Evolutionary conservation across 306 rosid species (phyloP), one percentile per base, ranked within the genome.

Genomic region (Cicer pinnatifidum): DNA sequence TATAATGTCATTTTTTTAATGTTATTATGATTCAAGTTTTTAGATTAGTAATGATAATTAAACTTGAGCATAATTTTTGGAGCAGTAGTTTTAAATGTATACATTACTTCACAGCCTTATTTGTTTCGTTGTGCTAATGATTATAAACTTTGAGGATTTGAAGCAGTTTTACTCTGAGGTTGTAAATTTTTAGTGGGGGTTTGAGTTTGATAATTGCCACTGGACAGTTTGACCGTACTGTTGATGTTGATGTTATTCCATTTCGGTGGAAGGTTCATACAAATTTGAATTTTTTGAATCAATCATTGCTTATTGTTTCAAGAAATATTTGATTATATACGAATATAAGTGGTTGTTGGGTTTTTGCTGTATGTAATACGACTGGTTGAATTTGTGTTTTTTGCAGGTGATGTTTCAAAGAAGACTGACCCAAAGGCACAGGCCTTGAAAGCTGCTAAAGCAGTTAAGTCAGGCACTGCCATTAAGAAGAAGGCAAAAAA

Each of bases 391-490:
- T n/a, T 13, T 16, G 54, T 38, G 6, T 51, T 76, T 59, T 10
- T 2, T 76, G 53, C 81, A 91, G 95, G 9, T 80, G 89, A 89
- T 70, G 45, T 79, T 74, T 65, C 86, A 5, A 87, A 87, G 78
- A 87, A 85, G 84, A 59, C 58, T 16, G 89, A 85, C 75, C 80
- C 91, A 0, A 87, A 87, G 84, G 79, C 84, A 0, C 87, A 85
- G 64, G 91, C 91, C 82, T 81, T 85, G 84, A 87, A 87, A 70
- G 44, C 91, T 72, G 89, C 91, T 0, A 87, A 85, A 20, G 87
- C 89, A 68, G 86, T 87, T 15, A 87, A 85, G 69, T 74, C 91
- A 1, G 91, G 89, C 0, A 35, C 77, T 52, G 64, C 84, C 56
- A 61, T 87, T 13, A 85, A 87, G 87, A 87, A 87, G 84, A 87